Conservation (phyloP, 768 basidiomycete genomes). For the Trametes coccinea region DNA sequence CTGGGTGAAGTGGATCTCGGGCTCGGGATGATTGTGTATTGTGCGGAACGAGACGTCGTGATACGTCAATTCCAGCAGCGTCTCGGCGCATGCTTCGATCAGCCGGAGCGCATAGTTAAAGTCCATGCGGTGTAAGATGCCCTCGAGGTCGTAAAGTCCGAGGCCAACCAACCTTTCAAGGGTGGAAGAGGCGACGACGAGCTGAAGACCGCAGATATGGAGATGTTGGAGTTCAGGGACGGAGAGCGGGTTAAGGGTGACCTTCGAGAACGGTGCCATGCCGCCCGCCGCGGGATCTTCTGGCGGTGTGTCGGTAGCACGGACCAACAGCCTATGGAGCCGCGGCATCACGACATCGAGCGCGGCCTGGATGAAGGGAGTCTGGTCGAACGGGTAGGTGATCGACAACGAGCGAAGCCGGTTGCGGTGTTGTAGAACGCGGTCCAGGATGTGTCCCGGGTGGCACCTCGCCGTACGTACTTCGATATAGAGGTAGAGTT, state of each 20-base stretch:
- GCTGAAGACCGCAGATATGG: background rate
- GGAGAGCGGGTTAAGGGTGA: background rate
- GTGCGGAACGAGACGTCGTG: background rate
- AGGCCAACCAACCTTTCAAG: background rate
- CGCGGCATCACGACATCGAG: background rate
- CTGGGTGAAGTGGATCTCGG: background rate
- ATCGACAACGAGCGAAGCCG: background rate
- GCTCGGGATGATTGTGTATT: background rate
- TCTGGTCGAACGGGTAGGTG: background rate
- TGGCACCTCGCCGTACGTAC: background rate
- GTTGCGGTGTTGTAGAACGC: background rate
- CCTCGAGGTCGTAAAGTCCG: background rate
- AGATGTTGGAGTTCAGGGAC: background rate
- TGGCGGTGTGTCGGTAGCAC: background rate
- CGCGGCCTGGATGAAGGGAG: background rate
- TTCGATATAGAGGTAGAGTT: background rate
- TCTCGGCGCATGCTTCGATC: background rate
- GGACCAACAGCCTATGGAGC: background rate
- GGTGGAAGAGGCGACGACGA: background rate
- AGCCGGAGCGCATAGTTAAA: background rate
- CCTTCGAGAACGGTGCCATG: background rate
- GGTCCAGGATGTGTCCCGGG: background rate
- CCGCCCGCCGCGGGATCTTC: background rate
- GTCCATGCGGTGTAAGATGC: too few relatives aligned
- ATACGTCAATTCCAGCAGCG: background rate